Conservation (phyloP, 1,284 basidiomycete species). For the Leccinum solheimii region DNA sequence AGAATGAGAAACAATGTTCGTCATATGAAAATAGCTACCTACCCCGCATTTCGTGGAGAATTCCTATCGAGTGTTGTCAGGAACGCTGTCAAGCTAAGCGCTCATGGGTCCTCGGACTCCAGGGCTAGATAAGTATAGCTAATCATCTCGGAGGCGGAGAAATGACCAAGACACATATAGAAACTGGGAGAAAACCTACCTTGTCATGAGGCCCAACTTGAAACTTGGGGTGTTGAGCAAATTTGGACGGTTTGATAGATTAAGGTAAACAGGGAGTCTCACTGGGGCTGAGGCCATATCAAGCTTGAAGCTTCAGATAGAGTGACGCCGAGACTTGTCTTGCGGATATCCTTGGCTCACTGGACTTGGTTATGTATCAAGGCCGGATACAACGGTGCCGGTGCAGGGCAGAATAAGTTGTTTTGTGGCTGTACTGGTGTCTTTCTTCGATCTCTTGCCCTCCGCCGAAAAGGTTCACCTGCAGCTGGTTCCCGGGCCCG, state of each 20-base stretch:
- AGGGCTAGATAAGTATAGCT: not conserved
- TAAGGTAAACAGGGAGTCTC: not conserved
- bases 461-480: not conserved
- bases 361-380: not conserved
- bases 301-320: not conserved
- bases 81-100: constrained; percentile 3
- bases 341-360: not conserved
- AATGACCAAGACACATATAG: not conserved
- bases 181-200: not conserved
- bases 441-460: not conserved
- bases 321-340: not conserved
- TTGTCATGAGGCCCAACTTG: not conserved
- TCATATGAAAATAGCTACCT: constrained; percentile 2
- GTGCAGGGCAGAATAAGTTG: not conserved
- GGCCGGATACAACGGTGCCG: not conserved
- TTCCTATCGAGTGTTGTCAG: constrained; percentile 7
- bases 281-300: not conserved
- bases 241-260: not conserved
- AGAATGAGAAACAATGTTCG: not conserved
- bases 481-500: too few relatives aligned
- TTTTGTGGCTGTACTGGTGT: not conserved
- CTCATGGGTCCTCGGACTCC: constrained; percentile 3
- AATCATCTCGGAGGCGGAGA: not conserved
- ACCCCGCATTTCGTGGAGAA: constrained; percentile 8
- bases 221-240: not conserved